Evolutionary conservation across 1,284 basidiomycete species (phyloP).

Genomic region (Boletellus deceptivus): DNA sequence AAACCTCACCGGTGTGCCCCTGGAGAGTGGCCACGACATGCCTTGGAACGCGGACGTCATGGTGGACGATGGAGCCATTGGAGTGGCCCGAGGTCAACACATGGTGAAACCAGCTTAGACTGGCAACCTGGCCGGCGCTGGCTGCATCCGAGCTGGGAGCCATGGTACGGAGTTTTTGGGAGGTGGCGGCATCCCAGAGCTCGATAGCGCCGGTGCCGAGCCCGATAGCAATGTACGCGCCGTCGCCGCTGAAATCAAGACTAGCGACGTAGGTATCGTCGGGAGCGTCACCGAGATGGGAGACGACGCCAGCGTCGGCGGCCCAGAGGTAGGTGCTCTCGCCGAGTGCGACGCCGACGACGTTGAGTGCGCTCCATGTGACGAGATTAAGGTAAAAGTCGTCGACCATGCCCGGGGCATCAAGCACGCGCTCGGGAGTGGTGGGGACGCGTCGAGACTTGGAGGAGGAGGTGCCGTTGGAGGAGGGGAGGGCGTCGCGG

Average conservation of each 20-base stretch:
- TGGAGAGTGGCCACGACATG: slow-evolving; percentile 89
- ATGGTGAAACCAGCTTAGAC: slow-evolving; percentile 84
- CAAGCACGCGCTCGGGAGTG: slow-evolving; percentile 86
- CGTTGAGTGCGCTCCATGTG: slow-evolving; percentile 85
- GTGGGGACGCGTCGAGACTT: slow-evolving; percentile 80
- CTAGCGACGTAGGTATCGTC: slow-evolving; percentile 75
- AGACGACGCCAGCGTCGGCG: slow-evolving; percentile 85
- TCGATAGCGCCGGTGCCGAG: slow-evolving; percentile 86
- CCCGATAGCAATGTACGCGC: slow-evolving; percentile 85
- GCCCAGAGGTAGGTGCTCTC: slow-evolving; percentile 90
- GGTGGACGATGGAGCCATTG: slow-evolving; percentile 92
- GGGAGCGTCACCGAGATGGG: slow-evolving; percentile 72
- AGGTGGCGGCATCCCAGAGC: slow-evolving; percentile 90
- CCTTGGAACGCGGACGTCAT: slow-evolving; percentile 83
- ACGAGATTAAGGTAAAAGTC: slow-evolving; percentile 98
- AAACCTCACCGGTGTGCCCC: slow-evolving; percentile 90
- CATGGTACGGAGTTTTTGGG: slow-evolving; percentile 87
- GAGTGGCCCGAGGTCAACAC: slow-evolving; percentile 85
- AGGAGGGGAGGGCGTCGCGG: slow-evolving; percentile 59
- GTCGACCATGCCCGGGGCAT: slow-evolving; percentile 92
- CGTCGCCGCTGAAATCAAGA: slow-evolving; percentile 87
- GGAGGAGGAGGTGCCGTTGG: slow-evolving; percentile 58
- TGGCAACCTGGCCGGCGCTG: slow-evolving; percentile 66
- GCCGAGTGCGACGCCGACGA: slow-evolving; percentile 85
- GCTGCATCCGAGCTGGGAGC: slow-evolving; percentile 35